phyloP scores from a whole-genome alignment of 371 early-diverging fungal species.

The Rhizopus stolonifer region DNA sequence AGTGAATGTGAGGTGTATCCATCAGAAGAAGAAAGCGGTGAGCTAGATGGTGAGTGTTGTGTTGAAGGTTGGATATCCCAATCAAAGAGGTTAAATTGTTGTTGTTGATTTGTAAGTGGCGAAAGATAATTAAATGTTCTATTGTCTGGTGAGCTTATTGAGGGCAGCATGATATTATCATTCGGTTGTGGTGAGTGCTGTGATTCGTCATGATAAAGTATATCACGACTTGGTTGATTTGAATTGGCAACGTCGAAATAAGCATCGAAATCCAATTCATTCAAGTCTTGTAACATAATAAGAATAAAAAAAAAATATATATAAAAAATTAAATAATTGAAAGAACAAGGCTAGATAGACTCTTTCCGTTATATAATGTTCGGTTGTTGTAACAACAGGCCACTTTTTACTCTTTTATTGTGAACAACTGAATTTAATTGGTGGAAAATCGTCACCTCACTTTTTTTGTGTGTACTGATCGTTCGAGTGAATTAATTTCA shows the following conservation, averaged over 20 bases:
- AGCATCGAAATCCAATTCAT: conserved; percentile 29
- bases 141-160: background rate
- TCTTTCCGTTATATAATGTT: conserved; percentile 6
- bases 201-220: conserved; percentile 20
- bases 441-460: conserved; percentile 28
- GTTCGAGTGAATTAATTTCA: too few relatives aligned
- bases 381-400: conserved; percentile 23
- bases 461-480: conserved; percentile 7
- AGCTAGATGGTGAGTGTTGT: conserved; percentile 19
- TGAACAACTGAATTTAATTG: conserved; percentile 10
- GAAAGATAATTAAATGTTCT: background rate
- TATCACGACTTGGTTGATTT: conserved; percentile 23
- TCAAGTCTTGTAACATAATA: conserved; percentile 25
- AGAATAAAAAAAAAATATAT: conserved; percentile 2
- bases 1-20: conserved; percentile 21
- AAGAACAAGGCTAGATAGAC: background rate
- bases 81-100: conserved; percentile 13
- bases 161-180: background rate
- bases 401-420: conserved; percentile 17
- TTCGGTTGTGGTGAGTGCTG: background rate
- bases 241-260: conserved; percentile 24
- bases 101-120: conserved; percentile 6
- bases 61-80: conserved; percentile 20
- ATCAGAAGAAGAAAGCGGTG: conserved; percentile 21
- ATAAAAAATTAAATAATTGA: conserved; percentile 3